A percentile compares a stretch with the other conserved stretches of the same genome.
phyloP scores from a whole-genome alignment of 2,329 filamentous ascomycete species.

The Cordyceps farinosa region DNA sequence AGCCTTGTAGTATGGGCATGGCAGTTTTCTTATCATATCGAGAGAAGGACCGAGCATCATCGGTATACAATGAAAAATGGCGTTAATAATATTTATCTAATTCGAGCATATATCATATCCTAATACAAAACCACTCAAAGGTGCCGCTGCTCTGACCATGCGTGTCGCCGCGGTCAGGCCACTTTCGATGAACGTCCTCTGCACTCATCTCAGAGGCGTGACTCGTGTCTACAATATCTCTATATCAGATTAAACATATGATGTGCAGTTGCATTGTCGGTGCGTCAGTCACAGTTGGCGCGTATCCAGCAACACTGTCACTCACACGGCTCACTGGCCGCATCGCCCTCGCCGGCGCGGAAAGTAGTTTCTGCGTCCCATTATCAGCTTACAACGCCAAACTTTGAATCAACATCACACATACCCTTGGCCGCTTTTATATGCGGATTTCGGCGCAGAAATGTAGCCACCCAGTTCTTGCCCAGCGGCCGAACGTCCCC shows the following conservation, averaged over 20 bases:
- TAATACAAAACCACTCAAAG: no score
- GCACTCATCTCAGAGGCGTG: background rate
- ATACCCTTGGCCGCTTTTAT: background rate
- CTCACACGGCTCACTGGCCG: no score
- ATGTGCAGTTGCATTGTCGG: background rate
- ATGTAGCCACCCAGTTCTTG: conserved; percentile 17
- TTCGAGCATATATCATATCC: no score
- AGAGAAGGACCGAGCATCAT: no score
- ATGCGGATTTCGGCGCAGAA: conserved; percentile 15
- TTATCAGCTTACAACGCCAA: background rate
- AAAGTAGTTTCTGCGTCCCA: background rate
- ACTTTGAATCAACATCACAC: background rate
- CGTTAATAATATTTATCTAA: background rate
- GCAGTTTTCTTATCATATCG: no score
- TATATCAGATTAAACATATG: background rate
- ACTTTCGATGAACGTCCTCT: background rate
- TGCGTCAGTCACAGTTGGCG: background rate
- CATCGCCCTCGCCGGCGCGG: background rate
- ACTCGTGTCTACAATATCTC: no score
- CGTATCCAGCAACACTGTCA: no score
- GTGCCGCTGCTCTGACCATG: background rate
- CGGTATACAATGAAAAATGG: no score
- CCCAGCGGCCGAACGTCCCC: conserved; percentile 13
- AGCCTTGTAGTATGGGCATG: no score
- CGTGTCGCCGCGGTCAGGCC: background rate